A percentile compares a stretch with the other conserved stretches of the same genome.
Evolutionary conservation across 176 grass and related monocot species (phyloP).

Genomic region (Urochloa ruziziensis): DNA sequence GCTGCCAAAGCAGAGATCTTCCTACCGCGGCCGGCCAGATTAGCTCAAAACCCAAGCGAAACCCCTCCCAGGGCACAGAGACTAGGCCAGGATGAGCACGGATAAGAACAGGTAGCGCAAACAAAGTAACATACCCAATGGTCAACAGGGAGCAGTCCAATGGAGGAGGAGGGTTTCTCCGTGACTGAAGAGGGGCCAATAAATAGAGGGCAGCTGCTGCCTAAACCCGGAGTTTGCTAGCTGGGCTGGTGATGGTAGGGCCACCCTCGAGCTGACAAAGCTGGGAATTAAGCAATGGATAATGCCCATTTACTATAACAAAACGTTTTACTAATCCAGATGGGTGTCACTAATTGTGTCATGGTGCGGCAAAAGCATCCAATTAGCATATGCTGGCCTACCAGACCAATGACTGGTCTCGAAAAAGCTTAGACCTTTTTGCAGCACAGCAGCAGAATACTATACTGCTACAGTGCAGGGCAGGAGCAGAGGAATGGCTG

Average conservation of each 20-base stretch:
- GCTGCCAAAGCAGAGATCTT: neutral
- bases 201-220: slow-evolving; percentile 28
- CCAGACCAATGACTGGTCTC: neutral
- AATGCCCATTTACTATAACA: slow-evolving; percentile 6
- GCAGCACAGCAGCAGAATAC: neutral
- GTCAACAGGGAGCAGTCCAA: neutral
- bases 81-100: slow-evolving; percentile 8
- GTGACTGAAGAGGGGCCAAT: slow-evolving; percentile 28
- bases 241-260: slow-evolving; percentile 4
- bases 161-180: slow-evolving; percentile 24
- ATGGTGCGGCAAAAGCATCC: slow-evolving; percentile 13
- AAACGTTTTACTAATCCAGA: neutral
- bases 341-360: slow-evolving; percentile 21
- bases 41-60: slow-evolving; percentile 13
- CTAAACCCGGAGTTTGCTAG: neutral
- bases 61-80: neutral
- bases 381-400: slow-evolving; percentile 27
- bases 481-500: slow-evolving; percentile 7
- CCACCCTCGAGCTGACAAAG: neutral
- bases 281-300: slow-evolving; percentile 13
- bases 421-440: neutral
- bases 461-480: neutral
- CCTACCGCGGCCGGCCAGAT: neutral
- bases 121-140: slow-evolving; percentile 30
- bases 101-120: neutral